Evolutionary conservation across 805 yeast genomes (phyloP).

Genomic region (Nakazawaea wickerhamii): DNA sequence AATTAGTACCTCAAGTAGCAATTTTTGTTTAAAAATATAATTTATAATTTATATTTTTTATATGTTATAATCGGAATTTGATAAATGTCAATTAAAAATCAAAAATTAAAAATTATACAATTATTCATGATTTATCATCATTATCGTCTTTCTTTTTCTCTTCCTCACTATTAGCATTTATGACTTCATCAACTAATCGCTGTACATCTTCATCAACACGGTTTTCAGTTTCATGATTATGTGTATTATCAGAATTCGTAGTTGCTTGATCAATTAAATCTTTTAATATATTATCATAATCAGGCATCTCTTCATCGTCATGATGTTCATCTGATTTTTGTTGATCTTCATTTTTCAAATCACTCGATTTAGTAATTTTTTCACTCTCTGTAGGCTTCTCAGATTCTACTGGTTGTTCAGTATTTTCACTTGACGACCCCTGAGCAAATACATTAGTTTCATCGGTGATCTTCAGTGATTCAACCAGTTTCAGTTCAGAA

Average conservation of each 20-base stretch:
- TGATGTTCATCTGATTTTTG: constrained; percentile 21
- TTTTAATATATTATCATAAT: constrained; percentile 12
- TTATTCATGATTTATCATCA: too few relatives aligned
- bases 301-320: constrained; percentile 12
- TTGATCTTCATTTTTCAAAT: constrained; percentile 3
- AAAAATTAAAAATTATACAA: too few relatives aligned
- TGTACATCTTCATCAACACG: constrained; percentile 22
- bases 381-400: background rate
- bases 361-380: background rate
- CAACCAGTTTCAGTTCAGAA: background rate
- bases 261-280: constrained; percentile 12
- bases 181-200: constrained; percentile 17
- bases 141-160: background rate
- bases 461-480: background rate
- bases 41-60: too few relatives aligned
- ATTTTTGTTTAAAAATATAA: too few relatives aligned
- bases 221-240: background rate
- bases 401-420: background rate
- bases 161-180: background rate
- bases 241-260: background rate
- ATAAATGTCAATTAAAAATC: too few relatives aligned
- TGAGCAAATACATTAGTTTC: constrained; percentile 5
- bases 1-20: too few relatives aligned
- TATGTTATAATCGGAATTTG: too few relatives aligned
- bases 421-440: constrained; percentile 23